Evolutionary conservation across 1,284 basidiomycete species (phyloP).

Genomic region (Papiliotrema fonsecae): DNA sequence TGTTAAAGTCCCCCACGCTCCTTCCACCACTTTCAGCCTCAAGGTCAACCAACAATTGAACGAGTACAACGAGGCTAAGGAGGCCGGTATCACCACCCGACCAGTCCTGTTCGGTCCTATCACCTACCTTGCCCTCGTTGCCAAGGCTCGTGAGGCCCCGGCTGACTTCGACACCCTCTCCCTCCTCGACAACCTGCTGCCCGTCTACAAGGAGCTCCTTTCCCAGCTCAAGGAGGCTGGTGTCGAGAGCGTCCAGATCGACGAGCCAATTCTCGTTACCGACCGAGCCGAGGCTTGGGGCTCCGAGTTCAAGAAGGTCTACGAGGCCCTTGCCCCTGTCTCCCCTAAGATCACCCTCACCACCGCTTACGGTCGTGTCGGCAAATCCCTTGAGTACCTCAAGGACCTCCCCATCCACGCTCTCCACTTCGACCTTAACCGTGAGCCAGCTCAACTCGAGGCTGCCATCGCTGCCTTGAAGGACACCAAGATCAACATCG

Average conservation of each 20-base stretch:
- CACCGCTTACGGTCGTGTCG: conserved; percentile 95
- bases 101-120: conserved; percentile 95
- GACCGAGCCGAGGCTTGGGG: conserved; percentile 77
- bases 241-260: conserved; percentile 90
- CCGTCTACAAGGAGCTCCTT: conserved; percentile 88
- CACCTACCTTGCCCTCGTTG: conserved; percentile 91
- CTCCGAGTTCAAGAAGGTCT: conserved; percentile 75
- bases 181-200: conserved; percentile 82
- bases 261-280: conserved; percentile 94
- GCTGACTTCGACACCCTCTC: conserved; percentile 85
- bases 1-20: conserved; percentile 95
- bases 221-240: conserved; percentile 88
- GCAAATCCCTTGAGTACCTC: conserved; percentile 82
- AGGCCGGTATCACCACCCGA: conserved; percentile 81
- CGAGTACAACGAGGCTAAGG: conserved; percentile 94
- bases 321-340: conserved; percentile 74
- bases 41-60: conserved; percentile 92
- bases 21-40: conserved; percentile 89
- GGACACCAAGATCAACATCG: conserved; percentile 73
- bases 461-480: conserved; percentile 78
- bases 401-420: conserved; percentile 90
- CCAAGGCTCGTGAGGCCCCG: conserved; percentile 81
- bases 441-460: conserved; percentile 86
- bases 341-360: conserved; percentile 89
- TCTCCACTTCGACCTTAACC: conserved; percentile 95